These are phyloP conservation scores for Pythium myriotylum DNA, from an alignment of 352 stramenopile genomes.

Conservation along the genomic window DNA sequence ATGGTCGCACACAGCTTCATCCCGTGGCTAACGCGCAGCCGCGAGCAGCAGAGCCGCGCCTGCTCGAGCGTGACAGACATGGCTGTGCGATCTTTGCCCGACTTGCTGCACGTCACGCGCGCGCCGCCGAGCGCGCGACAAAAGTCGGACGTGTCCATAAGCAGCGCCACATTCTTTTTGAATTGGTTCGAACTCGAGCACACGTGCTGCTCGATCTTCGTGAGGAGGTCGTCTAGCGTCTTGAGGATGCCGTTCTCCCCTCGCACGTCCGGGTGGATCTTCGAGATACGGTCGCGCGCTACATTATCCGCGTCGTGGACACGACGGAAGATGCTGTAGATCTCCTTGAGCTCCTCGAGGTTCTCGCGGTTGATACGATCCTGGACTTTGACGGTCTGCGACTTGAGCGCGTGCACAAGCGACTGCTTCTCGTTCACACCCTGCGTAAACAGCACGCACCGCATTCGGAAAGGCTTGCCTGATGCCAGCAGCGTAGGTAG, in stretches of 20 bases:
- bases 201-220: conserved; percentile 77
- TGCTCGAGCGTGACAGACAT: conserved; percentile 98
- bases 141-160: conserved; percentile 85
- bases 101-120: conserved; percentile 97
- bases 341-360: conserved; percentile 58
- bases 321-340: conserved; percentile 59
- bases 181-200: conserved; percentile 64
- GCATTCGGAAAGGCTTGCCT: conserved; percentile 57
- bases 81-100: conserved; percentile 96
- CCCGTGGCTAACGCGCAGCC: conserved; percentile 52
- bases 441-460: conserved; percentile 77
- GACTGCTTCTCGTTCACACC: conserved; percentile 87
- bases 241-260: conserved; percentile 33
- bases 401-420: conserved; percentile 80
- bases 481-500: conserved; percentile 48
- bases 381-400: conserved; percentile 72
- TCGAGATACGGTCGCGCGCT: conserved; percentile 35
- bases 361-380: conserved; percentile 86
- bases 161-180: conserved; percentile 81
- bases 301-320: conserved; percentile 35
- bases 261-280: conserved; percentile 8
- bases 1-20: conserved; percentile 64
- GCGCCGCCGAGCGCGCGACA: conserved; percentile 88
- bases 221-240: conserved; percentile 65
- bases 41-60: conserved; percentile 56